phyloP scores from a whole-genome alignment of 371 early-diverging fungal species.

The Actinomucor elegans region DNA sequence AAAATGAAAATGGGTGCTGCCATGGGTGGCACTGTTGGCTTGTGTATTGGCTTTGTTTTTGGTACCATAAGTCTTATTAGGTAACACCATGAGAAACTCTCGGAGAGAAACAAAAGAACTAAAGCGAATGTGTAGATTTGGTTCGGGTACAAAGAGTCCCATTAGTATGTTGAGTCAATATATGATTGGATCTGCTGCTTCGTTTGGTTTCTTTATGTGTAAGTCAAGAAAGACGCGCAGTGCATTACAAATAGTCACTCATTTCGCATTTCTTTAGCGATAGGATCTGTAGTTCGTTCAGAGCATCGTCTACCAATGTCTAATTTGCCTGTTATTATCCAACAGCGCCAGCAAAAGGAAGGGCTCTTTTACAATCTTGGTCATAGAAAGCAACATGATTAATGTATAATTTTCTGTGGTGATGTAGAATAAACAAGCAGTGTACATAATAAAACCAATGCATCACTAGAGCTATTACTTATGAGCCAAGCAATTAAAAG shows the following conservation, averaged over 20 bases:
- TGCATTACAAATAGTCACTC: neutral
- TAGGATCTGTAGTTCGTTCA: slow-evolving; percentile 77
- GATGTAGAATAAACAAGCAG: no score
- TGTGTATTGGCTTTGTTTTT: slow-evolving; percentile 81
- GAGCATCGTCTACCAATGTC: slow-evolving; percentile 38
- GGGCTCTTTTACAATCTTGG: no score
- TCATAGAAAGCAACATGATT: no score
- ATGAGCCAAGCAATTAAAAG: no score
- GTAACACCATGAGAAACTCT: slow-evolving; percentile 50
- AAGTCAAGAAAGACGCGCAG: neutral
- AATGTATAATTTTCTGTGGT: no score
- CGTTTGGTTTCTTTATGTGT: slow-evolving; percentile 60
- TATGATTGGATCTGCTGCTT: slow-evolving; percentile 56
- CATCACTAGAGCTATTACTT: no score
- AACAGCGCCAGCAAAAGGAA: slow-evolving; percentile 8
- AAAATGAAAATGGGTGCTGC: slow-evolving; percentile 80
- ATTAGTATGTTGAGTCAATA: slow-evolving; percentile 49
- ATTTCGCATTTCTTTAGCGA: slow-evolving; percentile 57
- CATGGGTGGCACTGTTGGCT: slow-evolving; percentile 85
- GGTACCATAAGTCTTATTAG: slow-evolving; percentile 69
- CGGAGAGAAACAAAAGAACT: no score
- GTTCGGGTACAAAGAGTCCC: slow-evolving; percentile 43
- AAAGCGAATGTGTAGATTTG: slow-evolving; percentile 32
- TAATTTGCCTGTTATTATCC: slow-evolving; percentile 15
- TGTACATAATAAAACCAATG: no score